phyloP scores from a whole-genome alignment of 2,329 filamentous ascomycete species.

The Myriosclerotinia scirpicola region DNA sequence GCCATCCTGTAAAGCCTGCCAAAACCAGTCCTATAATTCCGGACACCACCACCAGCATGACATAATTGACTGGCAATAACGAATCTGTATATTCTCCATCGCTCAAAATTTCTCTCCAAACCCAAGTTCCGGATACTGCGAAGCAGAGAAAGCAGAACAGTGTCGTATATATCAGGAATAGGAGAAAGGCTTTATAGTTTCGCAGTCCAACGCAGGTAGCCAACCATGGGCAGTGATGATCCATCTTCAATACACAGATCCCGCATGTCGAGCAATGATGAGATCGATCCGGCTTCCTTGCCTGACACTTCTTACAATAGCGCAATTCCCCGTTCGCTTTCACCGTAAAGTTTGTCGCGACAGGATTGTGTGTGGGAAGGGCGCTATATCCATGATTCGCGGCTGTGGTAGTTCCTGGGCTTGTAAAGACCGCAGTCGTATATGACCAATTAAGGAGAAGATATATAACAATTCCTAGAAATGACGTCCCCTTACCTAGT shows the following conservation, averaged over 20 bases:
- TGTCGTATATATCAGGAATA: slow-evolving; percentile 88
- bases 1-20: slow-evolving; percentile 87
- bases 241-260: slow-evolving; percentile 97
- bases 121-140: slow-evolving; percentile 74
- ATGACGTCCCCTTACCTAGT: slow-evolving; percentile 56
- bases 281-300: slow-evolving; percentile 88
- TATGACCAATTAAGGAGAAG: slow-evolving; percentile 83
- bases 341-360: slow-evolving; percentile 78
- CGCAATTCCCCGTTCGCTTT: slow-evolving; percentile 84
- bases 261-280: slow-evolving; percentile 97
- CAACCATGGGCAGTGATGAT: slow-evolving; percentile 98
- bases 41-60: slow-evolving; percentile 80
- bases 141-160: slow-evolving; percentile 84
- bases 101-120: slow-evolving; percentile 77
- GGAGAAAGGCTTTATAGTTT: slow-evolving; percentile 93
- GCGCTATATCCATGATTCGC: slow-evolving; percentile 69
- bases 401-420: slow-evolving; percentile 71
- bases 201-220: slow-evolving; percentile 90
- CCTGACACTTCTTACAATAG: slow-evolving; percentile 97
- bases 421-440: slow-evolving; percentile 88
- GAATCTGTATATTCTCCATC: slow-evolving; percentile 71
- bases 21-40: slow-evolving; percentile 91
- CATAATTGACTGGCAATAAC: slow-evolving; percentile 84
- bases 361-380: slow-evolving; percentile 66
- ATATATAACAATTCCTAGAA: slow-evolving; percentile 70